These are phyloP conservation scores for Ligustrum vulgare DNA, from an alignment of 257 asterid species.

Conservation along the genomic window DNA sequence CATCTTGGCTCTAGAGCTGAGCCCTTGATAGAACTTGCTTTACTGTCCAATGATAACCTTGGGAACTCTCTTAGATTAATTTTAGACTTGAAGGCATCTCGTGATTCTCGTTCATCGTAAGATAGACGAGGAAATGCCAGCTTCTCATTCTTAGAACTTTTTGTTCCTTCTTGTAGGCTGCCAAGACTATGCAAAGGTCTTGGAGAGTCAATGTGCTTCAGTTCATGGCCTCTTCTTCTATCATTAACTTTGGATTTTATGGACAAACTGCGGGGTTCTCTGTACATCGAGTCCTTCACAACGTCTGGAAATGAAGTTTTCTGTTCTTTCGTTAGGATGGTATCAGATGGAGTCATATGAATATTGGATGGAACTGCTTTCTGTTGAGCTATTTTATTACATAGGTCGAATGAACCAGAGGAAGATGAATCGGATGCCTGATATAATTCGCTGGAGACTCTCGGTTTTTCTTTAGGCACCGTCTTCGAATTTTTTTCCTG, in stretches of 20 bases:
- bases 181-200: slow-evolving; percentile 45
- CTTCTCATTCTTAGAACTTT: slow-evolving; percentile 43
- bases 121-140: slow-evolving; percentile 66
- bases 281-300: slow-evolving; percentile 76
- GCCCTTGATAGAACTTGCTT: slow-evolving; percentile 52
- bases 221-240: slow-evolving; percentile 45
- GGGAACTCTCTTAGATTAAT: slow-evolving; percentile 70
- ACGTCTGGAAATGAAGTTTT: slow-evolving; percentile 50
- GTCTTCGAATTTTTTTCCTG: slow-evolving; percentile 33
- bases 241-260: slow-evolving; percentile 49
- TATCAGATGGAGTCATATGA: slow-evolving; percentile 35
- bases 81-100: slow-evolving; percentile 43
- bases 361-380: slow-evolving; percentile 33
- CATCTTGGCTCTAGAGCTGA: slow-evolving; percentile 52
- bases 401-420: slow-evolving; percentile 59
- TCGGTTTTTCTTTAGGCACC: slow-evolving; percentile 19
- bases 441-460: slow-evolving; percentile 37
- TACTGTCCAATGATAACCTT: slow-evolving; percentile 88
- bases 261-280: slow-evolving; percentile 66
- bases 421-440: slow-evolving; percentile 52
- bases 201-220: slow-evolving; percentile 92
- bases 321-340: slow-evolving; percentile 30
- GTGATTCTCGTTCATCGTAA: slow-evolving; percentile 76
- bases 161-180: slow-evolving; percentile 39
- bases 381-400: slow-evolving; percentile 39